These are phyloP conservation scores for Hypoxylon sp. DNA, from an alignment of 2,329 filamentous ascomycete genomes.

Conservation along the genomic window DNA sequence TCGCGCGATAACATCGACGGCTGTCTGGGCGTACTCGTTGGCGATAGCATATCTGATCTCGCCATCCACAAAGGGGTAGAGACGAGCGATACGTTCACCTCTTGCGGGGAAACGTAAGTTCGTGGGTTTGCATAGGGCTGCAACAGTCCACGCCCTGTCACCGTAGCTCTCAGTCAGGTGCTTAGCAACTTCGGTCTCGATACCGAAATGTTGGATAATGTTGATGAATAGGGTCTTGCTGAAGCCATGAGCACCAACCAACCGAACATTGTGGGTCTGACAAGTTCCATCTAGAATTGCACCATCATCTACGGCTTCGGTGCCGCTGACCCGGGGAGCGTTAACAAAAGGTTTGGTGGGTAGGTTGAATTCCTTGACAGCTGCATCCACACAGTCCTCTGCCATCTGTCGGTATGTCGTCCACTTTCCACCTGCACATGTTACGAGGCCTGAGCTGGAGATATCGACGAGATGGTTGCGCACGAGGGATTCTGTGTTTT, in stretches of 20 bases:
- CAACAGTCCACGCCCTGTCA: constrained; percentile 92
- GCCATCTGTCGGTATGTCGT: constrained; percentile 95
- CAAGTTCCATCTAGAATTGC: constrained; percentile 76
- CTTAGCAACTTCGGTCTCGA: constrained; percentile 93
- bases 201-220: constrained; percentile 90
- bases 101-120: constrained; percentile 85
- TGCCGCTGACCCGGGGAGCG: constrained; percentile 78
- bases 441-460: constrained; percentile 84
- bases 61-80: constrained; percentile 93
- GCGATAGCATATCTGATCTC: constrained; percentile 90
- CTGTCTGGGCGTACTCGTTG: constrained; percentile 93
- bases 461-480: constrained; percentile 88
- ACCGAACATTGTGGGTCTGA: constrained; percentile 85
- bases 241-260: constrained; percentile 88
- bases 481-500: constrained; percentile 88
- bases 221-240: constrained; percentile 94
- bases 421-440: constrained; percentile 92
- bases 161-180: constrained; percentile 91
- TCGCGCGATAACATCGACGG: constrained; percentile 88
- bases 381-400: constrained; percentile 88
- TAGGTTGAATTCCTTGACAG: constrained; percentile 78
- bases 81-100: constrained; percentile 81
- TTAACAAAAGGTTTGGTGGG: constrained; percentile 69
- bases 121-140: constrained; percentile 82
- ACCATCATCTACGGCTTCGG: constrained; percentile 78